phyloP scores from a whole-genome alignment of 2,329 filamentous ascomycete species.

The Exophiala sp. region DNA sequence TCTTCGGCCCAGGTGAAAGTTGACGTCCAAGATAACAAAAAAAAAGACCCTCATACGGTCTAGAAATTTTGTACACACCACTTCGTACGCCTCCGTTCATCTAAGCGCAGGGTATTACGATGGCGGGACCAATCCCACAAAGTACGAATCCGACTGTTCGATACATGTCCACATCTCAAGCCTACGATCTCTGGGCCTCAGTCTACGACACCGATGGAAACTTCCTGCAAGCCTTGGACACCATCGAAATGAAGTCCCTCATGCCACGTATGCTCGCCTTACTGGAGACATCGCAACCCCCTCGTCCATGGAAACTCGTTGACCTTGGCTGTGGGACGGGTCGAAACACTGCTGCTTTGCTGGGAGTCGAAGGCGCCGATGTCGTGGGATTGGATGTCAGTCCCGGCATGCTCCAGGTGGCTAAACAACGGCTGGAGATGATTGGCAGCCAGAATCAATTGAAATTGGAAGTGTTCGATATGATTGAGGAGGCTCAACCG shows the following conservation, averaged over 20 bases:
- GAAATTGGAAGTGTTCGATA: slow-evolving; percentile 39
- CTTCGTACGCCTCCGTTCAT: too few species aligned
- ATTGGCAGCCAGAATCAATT: slow-evolving; percentile 10
- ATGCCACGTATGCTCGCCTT: slow-evolving; percentile 49
- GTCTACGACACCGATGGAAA: slow-evolving; percentile 66
- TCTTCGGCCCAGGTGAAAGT: too few species aligned
- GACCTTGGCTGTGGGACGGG: slow-evolving; percentile 66
- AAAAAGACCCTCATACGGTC: too few species aligned
- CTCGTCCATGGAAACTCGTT: slow-evolving; percentile 42
- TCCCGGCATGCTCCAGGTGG: slow-evolving; percentile 55
- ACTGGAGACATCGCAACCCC: slow-evolving; percentile 22
- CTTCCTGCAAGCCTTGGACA: slow-evolving; percentile 63
- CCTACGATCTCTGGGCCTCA: slow-evolving; percentile 51
- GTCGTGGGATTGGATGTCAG: slow-evolving; percentile 57
- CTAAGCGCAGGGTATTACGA: not conserved
- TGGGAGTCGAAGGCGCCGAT: slow-evolving; percentile 30
- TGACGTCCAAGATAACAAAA: too few species aligned
- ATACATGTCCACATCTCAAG: slow-evolving; percentile 40
- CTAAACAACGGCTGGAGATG: slow-evolving; percentile 31
- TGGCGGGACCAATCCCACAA: slow-evolving; percentile 16
- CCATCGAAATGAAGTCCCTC: slow-evolving; percentile 50
- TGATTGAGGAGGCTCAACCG: slow-evolving; percentile 32
- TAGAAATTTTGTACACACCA: too few species aligned
- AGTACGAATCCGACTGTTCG: slow-evolving; percentile 22
- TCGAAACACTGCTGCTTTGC: slow-evolving; percentile 54